Conservation (phyloP, 2,329 filamentous ascomycete species). For the Neopestalotiopsis sp. region DNA sequence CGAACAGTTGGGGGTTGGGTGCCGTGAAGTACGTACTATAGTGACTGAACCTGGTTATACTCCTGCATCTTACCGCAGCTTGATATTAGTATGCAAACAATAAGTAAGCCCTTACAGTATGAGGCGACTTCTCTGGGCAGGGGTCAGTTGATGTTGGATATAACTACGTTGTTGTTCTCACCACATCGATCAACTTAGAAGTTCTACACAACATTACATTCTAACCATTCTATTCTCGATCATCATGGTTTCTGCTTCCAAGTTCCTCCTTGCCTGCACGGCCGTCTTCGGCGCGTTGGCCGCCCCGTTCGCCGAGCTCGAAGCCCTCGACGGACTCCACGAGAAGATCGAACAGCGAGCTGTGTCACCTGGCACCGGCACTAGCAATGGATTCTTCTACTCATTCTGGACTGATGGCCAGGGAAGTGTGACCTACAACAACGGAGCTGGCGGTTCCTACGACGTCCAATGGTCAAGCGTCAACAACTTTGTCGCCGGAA, state of each 20-base stretch:
- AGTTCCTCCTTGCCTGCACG: constrained; percentile 33
- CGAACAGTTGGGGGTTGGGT: constrained; percentile 6
- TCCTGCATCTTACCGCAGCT: constrained; percentile 21
- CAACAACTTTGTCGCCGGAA: constrained; percentile 56
- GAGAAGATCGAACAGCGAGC: constrained; percentile 15
- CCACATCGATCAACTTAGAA: neutral
- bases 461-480: constrained; percentile 54
- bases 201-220: neutral
- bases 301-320: constrained; percentile 34
- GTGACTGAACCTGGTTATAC: constrained; percentile 25
- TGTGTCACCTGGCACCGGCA: constrained; percentile 35
- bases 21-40: constrained; percentile 20
- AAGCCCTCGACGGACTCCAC: constrained; percentile 24
- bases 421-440: constrained; percentile 61
- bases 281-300: constrained; percentile 33
- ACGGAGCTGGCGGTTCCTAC: constrained; percentile 57
- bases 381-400: constrained; percentile 65
- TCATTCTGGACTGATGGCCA: constrained; percentile 63
- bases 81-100: neutral
- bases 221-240: neutral
- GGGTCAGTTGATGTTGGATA: constrained; percentile 15
- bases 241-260: constrained; percentile 33
- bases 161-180: neutral
- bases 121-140: neutral
- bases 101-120: constrained; percentile 24